phyloP scores from a whole-genome alignment of 768 basidiomycete genomes.

The Mycena capillaripes region DNA sequence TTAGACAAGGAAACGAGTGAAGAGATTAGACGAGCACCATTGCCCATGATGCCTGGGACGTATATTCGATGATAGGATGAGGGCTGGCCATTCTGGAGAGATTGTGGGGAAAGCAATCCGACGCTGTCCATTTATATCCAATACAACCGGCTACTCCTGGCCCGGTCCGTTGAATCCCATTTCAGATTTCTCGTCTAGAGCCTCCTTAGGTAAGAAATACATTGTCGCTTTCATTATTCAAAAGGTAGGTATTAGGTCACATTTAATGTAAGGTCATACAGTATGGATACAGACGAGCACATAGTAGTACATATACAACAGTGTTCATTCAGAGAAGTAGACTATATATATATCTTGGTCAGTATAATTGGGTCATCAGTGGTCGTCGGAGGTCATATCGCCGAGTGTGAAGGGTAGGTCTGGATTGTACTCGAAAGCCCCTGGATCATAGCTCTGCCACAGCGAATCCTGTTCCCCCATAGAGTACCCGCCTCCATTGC shows the following conservation, averaged over 20 bases:
- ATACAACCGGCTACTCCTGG: background rate
- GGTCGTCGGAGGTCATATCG: slow-evolving; percentile 56
- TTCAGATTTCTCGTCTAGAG: slow-evolving; percentile 1
- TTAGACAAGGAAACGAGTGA: background rate
- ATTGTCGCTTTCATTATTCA: background rate
- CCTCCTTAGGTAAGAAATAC: background rate
- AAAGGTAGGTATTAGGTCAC: slow-evolving; percentile 13
- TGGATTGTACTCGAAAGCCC: slow-evolving; percentile 82
- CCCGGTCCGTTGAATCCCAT: background rate
- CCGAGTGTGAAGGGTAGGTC: slow-evolving; percentile 80
- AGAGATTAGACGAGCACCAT: slow-evolving; percentile 61
- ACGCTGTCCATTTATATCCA: slow-evolving; percentile 5
- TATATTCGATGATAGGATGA: slow-evolving; percentile 84
- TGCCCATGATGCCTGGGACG: slow-evolving; percentile 89
- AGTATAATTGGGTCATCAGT: slow-evolving; percentile 38
- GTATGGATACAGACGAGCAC: slow-evolving; percentile 32
- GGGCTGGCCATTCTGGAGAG: slow-evolving; percentile 60
- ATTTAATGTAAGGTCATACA: slow-evolving; percentile 21
- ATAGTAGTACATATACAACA: slow-evolving; percentile 34
- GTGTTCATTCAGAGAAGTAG: slow-evolving; percentile 19
- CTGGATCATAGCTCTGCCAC: slow-evolving; percentile 79
- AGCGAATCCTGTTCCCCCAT: slow-evolving; percentile 63
- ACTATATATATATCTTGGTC: slow-evolving; percentile 15
- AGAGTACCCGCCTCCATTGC: slow-evolving; percentile 65
- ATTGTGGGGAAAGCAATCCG: background rate